A percentile compares a stretch with the other conserved stretches of the same genome.
Evolutionary conservation across 306 rosid species (phyloP).

Genomic region (Castanopsis chinensis): DNA sequence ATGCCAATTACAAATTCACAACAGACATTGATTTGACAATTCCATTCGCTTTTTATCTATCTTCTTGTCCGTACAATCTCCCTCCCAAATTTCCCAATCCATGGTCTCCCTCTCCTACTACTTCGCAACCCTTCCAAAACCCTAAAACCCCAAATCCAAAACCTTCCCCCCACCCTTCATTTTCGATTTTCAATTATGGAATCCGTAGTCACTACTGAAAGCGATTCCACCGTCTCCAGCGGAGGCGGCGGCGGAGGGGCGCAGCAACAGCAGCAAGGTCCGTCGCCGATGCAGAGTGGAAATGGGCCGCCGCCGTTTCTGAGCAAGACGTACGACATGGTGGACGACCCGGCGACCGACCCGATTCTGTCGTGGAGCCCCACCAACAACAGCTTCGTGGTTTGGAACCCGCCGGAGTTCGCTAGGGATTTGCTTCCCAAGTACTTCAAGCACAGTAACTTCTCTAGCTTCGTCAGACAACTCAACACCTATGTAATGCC

Average conservation of each 20-base stretch:
- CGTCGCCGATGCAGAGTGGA: conserved; percentile 57
- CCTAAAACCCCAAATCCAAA: conserved; percentile 22
- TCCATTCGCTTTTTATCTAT: not conserved
- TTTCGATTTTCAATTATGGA: conserved; percentile 35
- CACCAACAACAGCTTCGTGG: conserved; percentile 90
- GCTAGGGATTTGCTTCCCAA: conserved; percentile 90
- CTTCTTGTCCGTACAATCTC: not conserved
- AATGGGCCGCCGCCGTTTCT: conserved; percentile 89
- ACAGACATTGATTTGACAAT: too few species aligned
- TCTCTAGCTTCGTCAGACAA: conserved; percentile 95
- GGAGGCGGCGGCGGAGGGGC: not conserved
- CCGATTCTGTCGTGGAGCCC: conserved; percentile 87
- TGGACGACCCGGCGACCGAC: conserved; percentile 80
- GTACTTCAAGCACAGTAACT: conserved; percentile 88
- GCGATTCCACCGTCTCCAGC: conserved; percentile 19
- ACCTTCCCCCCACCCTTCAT: too few species aligned
- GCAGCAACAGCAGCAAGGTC: conserved; percentile 33
- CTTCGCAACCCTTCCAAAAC: conserved; percentile 3
- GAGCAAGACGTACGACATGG: conserved; percentile 97
- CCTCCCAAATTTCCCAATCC: not conserved
- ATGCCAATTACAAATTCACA: too few species aligned
- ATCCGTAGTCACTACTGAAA: conserved; percentile 18
- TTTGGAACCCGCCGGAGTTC: conserved; percentile 98
- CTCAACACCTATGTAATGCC: conserved; percentile 80
- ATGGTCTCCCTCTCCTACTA: not conserved